phyloP scores from a whole-genome alignment of 1,284 basidiomycete species.

The Ceratobasidium sp. region DNA sequence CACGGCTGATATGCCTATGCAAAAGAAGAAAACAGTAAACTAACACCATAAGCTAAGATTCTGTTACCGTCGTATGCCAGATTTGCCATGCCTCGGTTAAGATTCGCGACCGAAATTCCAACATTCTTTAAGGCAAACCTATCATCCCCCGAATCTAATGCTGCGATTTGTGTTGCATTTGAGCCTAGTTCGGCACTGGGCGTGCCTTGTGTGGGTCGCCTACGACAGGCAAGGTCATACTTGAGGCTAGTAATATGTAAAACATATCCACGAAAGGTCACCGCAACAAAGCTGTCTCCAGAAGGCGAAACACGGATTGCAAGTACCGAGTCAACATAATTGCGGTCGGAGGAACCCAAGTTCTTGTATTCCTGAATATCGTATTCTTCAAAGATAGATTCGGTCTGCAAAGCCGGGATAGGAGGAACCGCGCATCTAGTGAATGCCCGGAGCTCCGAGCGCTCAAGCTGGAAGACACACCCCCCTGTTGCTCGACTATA shows the following conservation, averaged over 20 bases:
- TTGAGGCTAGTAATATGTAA: conserved; percentile 32
- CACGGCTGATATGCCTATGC: neutral
- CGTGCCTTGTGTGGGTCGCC: neutral
- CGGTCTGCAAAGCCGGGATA: neutral
- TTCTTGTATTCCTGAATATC: neutral
- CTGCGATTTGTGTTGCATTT: neutral
- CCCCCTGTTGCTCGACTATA: conserved; percentile 32
- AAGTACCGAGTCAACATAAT: too few relatives aligned
- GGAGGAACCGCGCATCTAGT: conserved; percentile 1
- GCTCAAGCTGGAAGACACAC: conserved; percentile 34
- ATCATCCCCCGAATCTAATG: neutral
- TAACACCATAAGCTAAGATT: conserved; percentile 27
- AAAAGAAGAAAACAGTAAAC: neutral
- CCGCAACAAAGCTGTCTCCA: conserved; percentile 36
- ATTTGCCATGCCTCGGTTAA: neutral
- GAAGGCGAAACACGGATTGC: conserved; percentile 34
- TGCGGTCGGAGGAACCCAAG: too few relatives aligned
- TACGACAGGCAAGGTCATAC: neutral
- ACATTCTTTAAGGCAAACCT: neutral
- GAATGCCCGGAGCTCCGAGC: conserved; percentile 7
- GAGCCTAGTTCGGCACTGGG: neutral
- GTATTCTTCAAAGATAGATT: conserved; percentile 8
- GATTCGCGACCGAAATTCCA: conserved; percentile 8
- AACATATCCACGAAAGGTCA: conserved; percentile 18
- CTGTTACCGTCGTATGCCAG: conserved; percentile 32